phyloP scores from a whole-genome alignment of 805 yeast genomes.

The Myxozyma sirexii region DNA sequence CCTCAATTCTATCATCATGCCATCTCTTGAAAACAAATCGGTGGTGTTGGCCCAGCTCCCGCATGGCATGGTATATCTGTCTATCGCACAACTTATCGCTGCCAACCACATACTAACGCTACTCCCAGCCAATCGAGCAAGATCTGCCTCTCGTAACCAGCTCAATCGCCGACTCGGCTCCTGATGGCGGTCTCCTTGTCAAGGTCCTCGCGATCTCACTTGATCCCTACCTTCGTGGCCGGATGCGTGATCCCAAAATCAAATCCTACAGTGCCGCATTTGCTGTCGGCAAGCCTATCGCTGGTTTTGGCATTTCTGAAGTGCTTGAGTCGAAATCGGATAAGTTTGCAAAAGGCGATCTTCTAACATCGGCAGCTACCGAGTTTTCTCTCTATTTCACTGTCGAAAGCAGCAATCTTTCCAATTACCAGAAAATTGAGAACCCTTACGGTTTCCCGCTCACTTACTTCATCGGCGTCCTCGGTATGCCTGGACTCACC shows the following conservation, averaged over 20 bases:
- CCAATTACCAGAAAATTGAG: constrained; percentile 21
- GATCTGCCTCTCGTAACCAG: constrained; percentile 3
- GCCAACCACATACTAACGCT: neutral
- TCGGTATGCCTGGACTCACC: constrained; percentile 37
- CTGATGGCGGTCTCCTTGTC: constrained; percentile 48
- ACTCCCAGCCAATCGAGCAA: constrained; percentile 2
- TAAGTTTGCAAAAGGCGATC: constrained; percentile 50
- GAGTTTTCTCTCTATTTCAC: constrained; percentile 1
- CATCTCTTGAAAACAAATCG: too few relatives aligned
- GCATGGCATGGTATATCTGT: too few relatives aligned
- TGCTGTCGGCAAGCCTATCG: constrained; percentile 38
- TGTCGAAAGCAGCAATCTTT: neutral
- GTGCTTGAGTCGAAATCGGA: constrained; percentile 51
- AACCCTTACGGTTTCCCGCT: constrained; percentile 33
- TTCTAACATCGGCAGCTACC: constrained; percentile 38
- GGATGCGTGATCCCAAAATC: constrained; percentile 49
- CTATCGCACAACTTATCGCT: too few relatives aligned
- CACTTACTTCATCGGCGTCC: too few relatives aligned
- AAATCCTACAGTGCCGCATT: constrained; percentile 26
- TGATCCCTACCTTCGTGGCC: constrained; percentile 64
- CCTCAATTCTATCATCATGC: too few relatives aligned
- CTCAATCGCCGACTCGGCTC: constrained; percentile 7
- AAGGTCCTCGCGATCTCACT: constrained; percentile 54
- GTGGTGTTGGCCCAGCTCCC: too few relatives aligned
- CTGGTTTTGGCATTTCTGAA: constrained; percentile 51